A percentile compares a stretch with the other conserved stretches of the same genome.
Conservation (phyloP, 1,284 basidiomycete genomes). For the Schizophyllum amplum region DNA sequence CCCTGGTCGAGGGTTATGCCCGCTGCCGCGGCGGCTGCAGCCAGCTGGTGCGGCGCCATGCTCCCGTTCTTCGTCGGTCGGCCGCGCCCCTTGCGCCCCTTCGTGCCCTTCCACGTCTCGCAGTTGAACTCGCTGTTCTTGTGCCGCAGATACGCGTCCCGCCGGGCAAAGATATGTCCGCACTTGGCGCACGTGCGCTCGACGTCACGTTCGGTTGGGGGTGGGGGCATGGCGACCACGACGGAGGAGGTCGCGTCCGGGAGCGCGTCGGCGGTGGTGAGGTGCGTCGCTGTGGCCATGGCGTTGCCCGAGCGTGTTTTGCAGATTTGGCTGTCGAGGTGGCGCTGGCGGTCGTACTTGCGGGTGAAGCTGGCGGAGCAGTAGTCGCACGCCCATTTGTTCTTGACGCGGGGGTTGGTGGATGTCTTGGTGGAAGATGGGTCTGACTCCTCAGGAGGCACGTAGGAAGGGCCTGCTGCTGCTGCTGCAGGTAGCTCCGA, state of each 20-base stretch:
- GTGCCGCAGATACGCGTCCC: background rate
- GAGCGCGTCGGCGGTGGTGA: background rate
- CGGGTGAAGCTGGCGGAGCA: background rate
- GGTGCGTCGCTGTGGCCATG: background rate
- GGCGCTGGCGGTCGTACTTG: background rate
- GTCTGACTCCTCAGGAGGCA: too few species aligned
- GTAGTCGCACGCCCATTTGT: background rate
- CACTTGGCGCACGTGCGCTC: background rate
- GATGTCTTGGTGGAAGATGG: background rate
- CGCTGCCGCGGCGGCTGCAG: too few species aligned
- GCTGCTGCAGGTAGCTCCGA: too few species aligned
- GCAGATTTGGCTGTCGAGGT: background rate
- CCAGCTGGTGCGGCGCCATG: background rate
- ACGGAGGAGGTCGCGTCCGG: background rate
- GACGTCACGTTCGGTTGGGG: background rate
- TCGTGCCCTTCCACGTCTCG: background rate
- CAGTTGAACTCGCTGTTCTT: background rate
- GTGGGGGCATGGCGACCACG: background rate
- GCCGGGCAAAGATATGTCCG: background rate
- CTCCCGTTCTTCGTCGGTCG: background rate
- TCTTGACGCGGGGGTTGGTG: background rate
- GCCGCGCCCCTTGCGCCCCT: background rate
- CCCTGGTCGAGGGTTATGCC: background rate
- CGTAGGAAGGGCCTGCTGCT: too few species aligned
- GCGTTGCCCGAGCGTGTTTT: background rate